Base-by-base conservation (phyloP, 768 basidiomycete species). In the Agrocybe praecox region DNA sequence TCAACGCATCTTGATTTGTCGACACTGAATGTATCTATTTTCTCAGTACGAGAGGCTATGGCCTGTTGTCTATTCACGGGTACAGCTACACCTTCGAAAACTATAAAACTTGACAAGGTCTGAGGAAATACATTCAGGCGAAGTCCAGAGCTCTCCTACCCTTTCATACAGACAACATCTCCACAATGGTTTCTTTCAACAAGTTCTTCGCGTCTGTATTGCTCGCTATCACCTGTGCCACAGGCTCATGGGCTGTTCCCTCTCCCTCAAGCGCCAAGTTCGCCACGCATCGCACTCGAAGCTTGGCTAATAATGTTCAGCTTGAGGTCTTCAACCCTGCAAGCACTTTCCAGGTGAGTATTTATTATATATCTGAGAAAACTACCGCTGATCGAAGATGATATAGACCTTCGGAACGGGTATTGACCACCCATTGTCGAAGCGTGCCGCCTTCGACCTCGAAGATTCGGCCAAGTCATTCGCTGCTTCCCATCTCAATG, bases 241-340 rank as follows among this genome's bases (percentile, higher is more conserved):
- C 74, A 1, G 47, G 62, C 40, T 53, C 65, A 6, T 46, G 56
- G 11, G 72, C 72, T 8, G 64, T 61, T 5, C 69, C 73, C 3
- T 65, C 65, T 45, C 67, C 66, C n/a, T 42, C 61, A 15, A 65
- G 61, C 58, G 52, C 65, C 22, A 74, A 69, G 65, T 69, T 70
- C 58, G 62, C 69, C 2, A 75, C 74, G 9, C 73, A 74, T 55
- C 64, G 70, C 19, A 59, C 57, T 9, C 69, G 71, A 26, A 53
- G 62, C 44, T 57, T 77, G 40, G 66, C 65, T 18, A 67, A 66
- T 23, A 69, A 66, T 19, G 46, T 73, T 34, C 60, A 69, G 60
- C 49, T 78, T 26, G 72, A 73, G 52, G 60, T 65, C 11, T 78
- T 67, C 69, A 72, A 76, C 60, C 76, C 76, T 7, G 61, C 57